Evolutionary conservation across 2,329 filamentous ascomycete genomes (phyloP).

Genomic region (Fusarium virguliforme): DNA sequence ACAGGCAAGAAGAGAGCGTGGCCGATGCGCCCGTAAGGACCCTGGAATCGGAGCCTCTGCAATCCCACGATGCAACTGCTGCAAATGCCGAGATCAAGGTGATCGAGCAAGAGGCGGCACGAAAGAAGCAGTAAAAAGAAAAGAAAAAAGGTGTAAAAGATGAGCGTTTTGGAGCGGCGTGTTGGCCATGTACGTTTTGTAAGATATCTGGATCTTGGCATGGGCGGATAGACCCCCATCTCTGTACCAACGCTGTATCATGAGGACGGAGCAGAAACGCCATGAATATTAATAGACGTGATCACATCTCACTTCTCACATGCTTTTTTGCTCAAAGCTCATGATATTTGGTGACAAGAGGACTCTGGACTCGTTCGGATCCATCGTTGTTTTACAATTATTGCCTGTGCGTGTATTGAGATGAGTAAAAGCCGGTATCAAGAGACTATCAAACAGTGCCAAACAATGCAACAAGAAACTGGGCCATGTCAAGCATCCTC

Average conservation of each 20-base stretch:
- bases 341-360: neutral
- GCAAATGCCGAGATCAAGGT: slow-evolving; percentile 49
- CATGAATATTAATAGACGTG: slow-evolving; percentile 47
- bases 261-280: slow-evolving; percentile 40
- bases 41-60: slow-evolving; percentile 27
- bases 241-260: slow-evolving; percentile 51
- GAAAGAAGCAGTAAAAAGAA: slow-evolving; percentile 34
- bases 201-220: slow-evolving; percentile 43
- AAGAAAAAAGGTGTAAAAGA: slow-evolving; percentile 22
- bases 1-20: slow-evolving; percentile 35
- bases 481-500: slow-evolving; percentile 23
- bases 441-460: slow-evolving; percentile 35
- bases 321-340: neutral
- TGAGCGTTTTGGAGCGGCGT: slow-evolving; percentile 11
- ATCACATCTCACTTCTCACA: slow-evolving; percentile 52
- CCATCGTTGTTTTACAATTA: slow-evolving; percentile 15
- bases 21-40: slow-evolving; percentile 33
- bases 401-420: slow-evolving; percentile 40
- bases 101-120: slow-evolving; percentile 37
- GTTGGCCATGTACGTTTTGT: slow-evolving; percentile 43
- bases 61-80: slow-evolving; percentile 52
- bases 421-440: slow-evolving; percentile 46
- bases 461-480: slow-evolving; percentile 43
- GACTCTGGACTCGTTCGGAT: neutral
- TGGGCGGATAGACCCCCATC: slow-evolving; percentile 34